Base-by-base conservation (phyloP, 768 basidiomycete genomes). In the Pleurotus salmoneostramineus region DNA sequence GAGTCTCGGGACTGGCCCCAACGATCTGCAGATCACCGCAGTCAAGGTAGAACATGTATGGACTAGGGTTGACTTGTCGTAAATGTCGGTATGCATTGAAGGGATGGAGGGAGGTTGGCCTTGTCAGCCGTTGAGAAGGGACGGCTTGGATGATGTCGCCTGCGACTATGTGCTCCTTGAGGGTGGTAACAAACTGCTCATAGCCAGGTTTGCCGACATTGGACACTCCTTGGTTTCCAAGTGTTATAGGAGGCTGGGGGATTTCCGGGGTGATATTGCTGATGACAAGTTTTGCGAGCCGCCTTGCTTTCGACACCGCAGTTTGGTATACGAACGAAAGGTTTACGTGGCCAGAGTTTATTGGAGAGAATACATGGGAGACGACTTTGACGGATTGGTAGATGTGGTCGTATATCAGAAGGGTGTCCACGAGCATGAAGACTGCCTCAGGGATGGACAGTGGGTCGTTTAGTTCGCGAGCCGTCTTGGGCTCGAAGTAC, bases 121-220 rank as follows among this genome's bases (percentile, higher is more conserved):
- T 83, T 11, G 91, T 77, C 33, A 98, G 77, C 32, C 95, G 81
- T 70, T 98, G 97, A 7, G 93, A 95, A 6, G 97, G 97, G 5
- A 99, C 97, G 2, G 97, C 97, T 72, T 99, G 97, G 63, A 99
- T 98, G 67, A 99, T 98, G 73, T 99, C 95, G 32, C 97, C 97
- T 14, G 88, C 90, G 57, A 98, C 79, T 56, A 99, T 97, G 68
- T 93, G 95, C 66, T 96, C 81, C 77, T 98, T 98, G 57, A 99
- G 77, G 56, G 80, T 84, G 46, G 95, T 93, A 11, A 99, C 97
- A 66, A 95, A 96, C 3, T 71, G 72, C 69, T 98, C 87, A 71
- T 98, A 99, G 0, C 97, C 97, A 46, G 78, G 83, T 71, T 93
- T 91, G 14, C 97, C 97, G 14, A 98, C 91, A 67, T 98, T 98